Base-by-base conservation (phyloP, 441 rosid species). In the Mallotus repandus region DNA sequence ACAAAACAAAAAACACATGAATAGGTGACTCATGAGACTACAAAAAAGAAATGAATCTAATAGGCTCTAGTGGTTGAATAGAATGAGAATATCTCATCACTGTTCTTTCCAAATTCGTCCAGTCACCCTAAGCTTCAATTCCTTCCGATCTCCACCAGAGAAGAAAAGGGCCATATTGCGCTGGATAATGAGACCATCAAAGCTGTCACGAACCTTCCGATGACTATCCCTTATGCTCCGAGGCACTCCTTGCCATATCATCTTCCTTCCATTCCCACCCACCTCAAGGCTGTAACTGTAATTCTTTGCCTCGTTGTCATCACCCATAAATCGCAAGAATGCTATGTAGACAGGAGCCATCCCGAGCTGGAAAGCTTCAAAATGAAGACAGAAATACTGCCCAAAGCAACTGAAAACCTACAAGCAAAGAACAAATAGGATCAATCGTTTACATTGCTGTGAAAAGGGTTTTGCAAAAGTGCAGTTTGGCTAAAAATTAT, bases 61-160 rank as follows among this genome's bases (percentile, higher is more conserved):
- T 59, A 29, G 18, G 75, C 73, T 68, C 48, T 14, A 35, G 50
- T 50, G 29, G 12, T 76, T 35, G 43, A 74, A 58, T 25, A 66
- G 6, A 74, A 56, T 13, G 10, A 69, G 15, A n/a, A 22, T 1
- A 21, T 3, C 38, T 18, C 48, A 38, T 83, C 80, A 90, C 83
- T 86, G 91, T 46, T 90, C 96, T 83, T 86, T 90, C 93, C 96
- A 90, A 49, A 90, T 90, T 54, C 93, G 77, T 43, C 96, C 96
- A 0, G 96, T 86, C 60, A 90, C 96, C 79, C 93, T 73, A 21
- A 90, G 91, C 82, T 90, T 90, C 78, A 88, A 74, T 60, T 88
- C 96, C 71, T 88, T 86, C 77, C 93, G 74, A 71, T 90, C 95
- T 22, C 95, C 95, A 2, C 96, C 91, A 0, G 93, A 89, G 80